A percentile compares a stretch with the other conserved stretches of the same genome.
Evolutionary conservation across 148 eudicot species (phyloP).

Genomic region (Chenopodium berlandieri): DNA sequence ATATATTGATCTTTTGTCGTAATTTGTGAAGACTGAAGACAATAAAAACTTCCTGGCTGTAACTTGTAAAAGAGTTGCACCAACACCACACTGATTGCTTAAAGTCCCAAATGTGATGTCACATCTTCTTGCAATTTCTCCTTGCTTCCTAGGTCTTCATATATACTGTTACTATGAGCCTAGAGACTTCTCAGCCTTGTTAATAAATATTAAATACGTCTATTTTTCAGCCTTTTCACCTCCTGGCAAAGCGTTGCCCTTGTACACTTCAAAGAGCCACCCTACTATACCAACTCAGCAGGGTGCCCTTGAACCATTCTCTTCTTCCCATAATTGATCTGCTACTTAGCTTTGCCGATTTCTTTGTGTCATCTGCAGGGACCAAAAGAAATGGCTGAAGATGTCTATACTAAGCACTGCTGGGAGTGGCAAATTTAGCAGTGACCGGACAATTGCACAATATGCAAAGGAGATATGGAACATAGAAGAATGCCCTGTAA

Average conservation of each 20-base stretch:
- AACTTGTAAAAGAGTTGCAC: background rate
- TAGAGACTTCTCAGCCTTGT: background rate
- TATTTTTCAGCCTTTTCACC: background rate
- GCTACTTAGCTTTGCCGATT: background rate
- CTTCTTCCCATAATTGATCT: background rate
- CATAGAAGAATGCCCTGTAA: slow-evolving; percentile 66
- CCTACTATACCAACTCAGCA: background rate
- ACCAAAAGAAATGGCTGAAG: slow-evolving; percentile 81
- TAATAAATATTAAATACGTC: background rate
- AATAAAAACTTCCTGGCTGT: background rate
- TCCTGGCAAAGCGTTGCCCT: background rate
- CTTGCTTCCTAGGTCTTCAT: background rate
- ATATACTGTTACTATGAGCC: too few species aligned
- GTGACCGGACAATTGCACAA: slow-evolving; percentile 91
- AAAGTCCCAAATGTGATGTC: background rate
- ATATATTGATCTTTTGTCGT: background rate
- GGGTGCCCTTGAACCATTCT: background rate
- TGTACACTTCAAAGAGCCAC: background rate
- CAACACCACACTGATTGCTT: background rate
- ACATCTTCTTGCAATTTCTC: background rate
- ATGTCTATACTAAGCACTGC: slow-evolving; percentile 97
- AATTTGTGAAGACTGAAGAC: background rate
- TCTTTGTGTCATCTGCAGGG: slow-evolving; percentile 42
- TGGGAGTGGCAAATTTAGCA: slow-evolving; percentile 95
- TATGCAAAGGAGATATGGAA: slow-evolving; percentile 94